Evolutionary conservation across 768 basidiomycete species (phyloP), one percentile per base, ranked within the genome.

Genomic region (Zangia roseola): DNA sequence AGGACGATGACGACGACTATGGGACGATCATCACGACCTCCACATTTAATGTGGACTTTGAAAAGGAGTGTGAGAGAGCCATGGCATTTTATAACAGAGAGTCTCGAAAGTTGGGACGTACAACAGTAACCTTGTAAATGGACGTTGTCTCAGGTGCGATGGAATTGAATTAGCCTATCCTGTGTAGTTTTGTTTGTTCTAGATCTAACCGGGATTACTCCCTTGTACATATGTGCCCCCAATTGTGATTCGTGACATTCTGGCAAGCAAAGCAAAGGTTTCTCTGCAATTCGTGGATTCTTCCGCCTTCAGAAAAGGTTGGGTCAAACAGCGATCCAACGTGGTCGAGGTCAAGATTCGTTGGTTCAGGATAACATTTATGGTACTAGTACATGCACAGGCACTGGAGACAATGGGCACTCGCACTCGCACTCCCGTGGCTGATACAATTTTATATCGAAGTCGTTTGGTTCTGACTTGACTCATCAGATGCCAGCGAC

Each of bases 51-150:
- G 28, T 35, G 21, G 47, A 55, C 26, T 57, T 66, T 14, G 54
- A 68, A 35, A 52, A 60, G 10, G 66, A 61, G 24, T 69, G 59
- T 33, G 43, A 55, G 28, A 53, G 65, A 19, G 63, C 65, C 0
- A 9, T 63, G 33, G 52, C 55, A 4, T 68, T 68, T 53, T 64
- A 56, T 43, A 30, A n/a, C 40, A 52, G 58, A 35, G 55, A 53
- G 13, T 14, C 28, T n/a, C n/a, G n/a, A n/a, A n/a, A n/a, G n/a
- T n/a, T n/a, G 44, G 54, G 36, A 17, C 13, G 16, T 21, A 19
- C 25, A 17, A 34, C 43, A 12, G 40, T 43, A 26, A 25, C 9
- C 20, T 34, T 14, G 31, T 54, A 34, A 51, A 17, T 20, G 16
- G 40, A 7, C 12, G 19, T 17, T 24, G 28, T 8, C 20, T 16